phyloP scores from a whole-genome alignment of 192 early-diverging fungal species.

The Backusella mclennaniae region DNA sequence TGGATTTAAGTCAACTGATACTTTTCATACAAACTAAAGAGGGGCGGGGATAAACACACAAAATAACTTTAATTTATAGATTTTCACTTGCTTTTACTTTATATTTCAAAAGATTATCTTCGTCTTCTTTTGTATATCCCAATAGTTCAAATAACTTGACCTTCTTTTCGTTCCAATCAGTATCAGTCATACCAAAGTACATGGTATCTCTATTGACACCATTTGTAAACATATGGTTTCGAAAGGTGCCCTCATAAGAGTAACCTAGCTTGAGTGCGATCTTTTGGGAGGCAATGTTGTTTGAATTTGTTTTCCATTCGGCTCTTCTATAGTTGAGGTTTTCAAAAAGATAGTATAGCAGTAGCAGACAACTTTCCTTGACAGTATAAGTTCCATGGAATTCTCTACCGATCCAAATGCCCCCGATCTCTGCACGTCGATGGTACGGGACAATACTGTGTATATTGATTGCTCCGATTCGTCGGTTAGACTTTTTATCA shows the following conservation, averaged over 20 bases:
- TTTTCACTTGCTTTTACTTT: background rate
- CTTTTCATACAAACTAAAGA: background rate
- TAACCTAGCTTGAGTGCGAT: slow-evolving; percentile 38
- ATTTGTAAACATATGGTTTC: slow-evolving; percentile 32
- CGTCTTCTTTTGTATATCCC: background rate
- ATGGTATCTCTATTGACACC: background rate
- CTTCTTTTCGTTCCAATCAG: background rate
- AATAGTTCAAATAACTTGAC: background rate
- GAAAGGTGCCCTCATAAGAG: slow-evolving; percentile 25
- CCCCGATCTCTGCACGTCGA: slow-evolving; percentile 16
- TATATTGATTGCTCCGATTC: background rate
- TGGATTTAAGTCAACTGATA: background rate
- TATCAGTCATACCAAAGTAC: background rate
- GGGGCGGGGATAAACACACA: background rate
- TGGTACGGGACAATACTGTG: background rate
- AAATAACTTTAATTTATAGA: background rate
- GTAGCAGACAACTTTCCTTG: background rate
- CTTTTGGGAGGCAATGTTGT: slow-evolving; percentile 42
- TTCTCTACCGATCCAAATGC: slow-evolving; percentile 13
- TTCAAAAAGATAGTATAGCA: background rate
- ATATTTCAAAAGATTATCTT: slow-evolving; percentile 4
- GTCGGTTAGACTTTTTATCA: background rate
- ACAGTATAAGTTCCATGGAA: slow-evolving; percentile 18
- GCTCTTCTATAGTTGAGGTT: background rate
- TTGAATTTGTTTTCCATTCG: slow-evolving; percentile 43